Evolutionary conservation across 192 early-diverging fungal genomes (phyloP), one percentile per base, ranked within the genome.

Genomic region (Backusella psychrophila): DNA sequence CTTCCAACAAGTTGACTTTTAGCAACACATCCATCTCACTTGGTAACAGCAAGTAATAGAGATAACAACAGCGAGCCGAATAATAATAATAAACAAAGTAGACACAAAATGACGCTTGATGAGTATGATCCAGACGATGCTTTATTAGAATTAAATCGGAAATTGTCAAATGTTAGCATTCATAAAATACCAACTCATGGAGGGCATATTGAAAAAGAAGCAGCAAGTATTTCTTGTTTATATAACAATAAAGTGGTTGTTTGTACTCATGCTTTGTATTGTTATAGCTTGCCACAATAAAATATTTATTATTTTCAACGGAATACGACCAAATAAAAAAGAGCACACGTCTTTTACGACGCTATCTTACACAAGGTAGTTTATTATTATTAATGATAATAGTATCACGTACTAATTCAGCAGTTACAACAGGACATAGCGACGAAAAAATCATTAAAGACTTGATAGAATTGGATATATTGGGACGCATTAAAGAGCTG

Each of bases 71-170:
- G 11, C 1, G 11, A 39, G 11, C 1, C 38, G 11, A 38, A 11
- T 31, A 2, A 11, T 8, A 39, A 39, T 12, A 39, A 39, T 11
- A 39, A 39, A 39, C 38, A 39, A 39, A 38, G 38, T 0, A 38
- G 38, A 66, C 12, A 67, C 31, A 67, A 21, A 14, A 41, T 79
- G 77, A 79, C 77, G 9, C 68, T 79, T 21, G 77, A 79, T 38
- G 80, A 81, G 42, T 81, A 73, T 52, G 80, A 81, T 15, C 73
- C 80, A 41, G 80, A 77, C 59, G 72, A 73, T 72, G 66, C 44
- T 71, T 67, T 81, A 26, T 23, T 52, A 11, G 80, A 81, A 23
- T 56, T 81, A 9, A 81, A 70, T 35, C 75, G 80, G 17, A 81
- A 81, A 44, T 56, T 81, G 46, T 77, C 80, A n/a, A 78, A 77